Conservation (phyloP, 1,139 yeast species). For the Blastobotrys arbuscula region DNA sequence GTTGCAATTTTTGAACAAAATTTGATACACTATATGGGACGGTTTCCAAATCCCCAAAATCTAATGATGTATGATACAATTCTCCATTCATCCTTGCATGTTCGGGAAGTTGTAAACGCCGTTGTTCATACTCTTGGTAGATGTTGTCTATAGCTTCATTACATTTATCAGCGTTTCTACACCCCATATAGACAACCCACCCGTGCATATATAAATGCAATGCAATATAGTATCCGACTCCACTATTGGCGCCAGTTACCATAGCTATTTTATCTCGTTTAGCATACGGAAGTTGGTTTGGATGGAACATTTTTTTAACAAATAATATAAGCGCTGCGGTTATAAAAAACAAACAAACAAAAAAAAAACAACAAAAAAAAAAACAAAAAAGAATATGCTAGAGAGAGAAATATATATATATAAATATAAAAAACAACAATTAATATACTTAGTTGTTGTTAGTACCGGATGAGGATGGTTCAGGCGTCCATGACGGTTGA, state of each 20-base stretch:
- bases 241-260: constrained; percentile 76
- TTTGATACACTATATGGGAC: constrained; percentile 52
- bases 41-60: constrained; percentile 52
- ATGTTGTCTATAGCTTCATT: constrained; percentile 52
- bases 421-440: not conserved
- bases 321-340: not conserved
- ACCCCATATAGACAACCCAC: constrained; percentile 64
- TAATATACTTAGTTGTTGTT: not conserved
- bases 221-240: constrained; percentile 73
- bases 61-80: constrained; percentile 54
- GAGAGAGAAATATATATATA: no score
- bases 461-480: not conserved
- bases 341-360: not conserved
- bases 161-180: constrained; percentile 56
- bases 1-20: constrained; percentile 34
- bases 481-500: constrained; percentile 5
- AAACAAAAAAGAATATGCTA: not conserved
- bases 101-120: constrained; percentile 24
- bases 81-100: constrained; percentile 46
- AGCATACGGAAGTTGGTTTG: constrained; percentile 24
- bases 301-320: constrained; percentile 13
- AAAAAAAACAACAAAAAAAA: not conserved
- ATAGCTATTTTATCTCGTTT: constrained; percentile 45
- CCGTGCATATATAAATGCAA: constrained; percentile 78
- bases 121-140: constrained; percentile 45